Evolutionary conservation across 495 filamentous ascomycete species (phyloP).

Genomic region (Friedmanniomyces simplex): DNA sequence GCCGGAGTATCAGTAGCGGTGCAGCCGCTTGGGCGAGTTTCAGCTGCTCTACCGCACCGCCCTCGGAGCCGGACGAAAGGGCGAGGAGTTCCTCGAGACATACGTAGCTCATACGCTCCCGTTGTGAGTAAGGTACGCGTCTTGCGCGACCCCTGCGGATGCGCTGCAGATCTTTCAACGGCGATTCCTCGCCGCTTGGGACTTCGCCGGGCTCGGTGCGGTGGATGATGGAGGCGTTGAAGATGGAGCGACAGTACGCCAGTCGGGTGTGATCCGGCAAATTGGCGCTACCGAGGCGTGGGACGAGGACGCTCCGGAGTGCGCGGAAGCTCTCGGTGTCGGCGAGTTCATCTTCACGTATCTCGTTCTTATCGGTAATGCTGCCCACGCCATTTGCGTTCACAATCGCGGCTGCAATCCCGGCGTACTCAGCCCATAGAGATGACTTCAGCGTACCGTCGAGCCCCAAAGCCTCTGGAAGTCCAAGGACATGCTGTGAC

Average conservation of each 20-base stretch:
- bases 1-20: constrained; percentile 75
- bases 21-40: constrained; percentile 65
- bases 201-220: constrained; percentile 51
- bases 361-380: constrained; percentile 34
- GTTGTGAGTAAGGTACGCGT: constrained; percentile 34
- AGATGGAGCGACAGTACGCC: constrained; percentile 67
- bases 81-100: constrained; percentile 74
- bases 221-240: constrained; percentile 75
- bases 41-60: constrained; percentile 33
- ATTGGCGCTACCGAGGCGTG: background rate
- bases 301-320: constrained; percentile 58
- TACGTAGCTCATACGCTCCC: constrained; percentile 63
- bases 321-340: constrained; percentile 66
- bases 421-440: constrained; percentile 52
- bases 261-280: constrained; percentile 51
- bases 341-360: constrained; percentile 55
- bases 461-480: constrained; percentile 46
- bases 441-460: constrained; percentile 31
- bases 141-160: constrained; percentile 48
- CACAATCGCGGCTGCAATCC: constrained; percentile 49
- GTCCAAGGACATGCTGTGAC: constrained; percentile 48
- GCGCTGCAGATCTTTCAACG: constrained; percentile 51
- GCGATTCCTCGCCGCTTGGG: constrained; percentile 31
- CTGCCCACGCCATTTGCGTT: constrained; percentile 30
- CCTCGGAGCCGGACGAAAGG: constrained; percentile 36